Percentiles rank a stretch among this genome's conserved stretches.
These are phyloP conservation scores for Antrodiella citrinella DNA, from an alignment of 768 basidiomycete species.

Conservation along the genomic window DNA sequence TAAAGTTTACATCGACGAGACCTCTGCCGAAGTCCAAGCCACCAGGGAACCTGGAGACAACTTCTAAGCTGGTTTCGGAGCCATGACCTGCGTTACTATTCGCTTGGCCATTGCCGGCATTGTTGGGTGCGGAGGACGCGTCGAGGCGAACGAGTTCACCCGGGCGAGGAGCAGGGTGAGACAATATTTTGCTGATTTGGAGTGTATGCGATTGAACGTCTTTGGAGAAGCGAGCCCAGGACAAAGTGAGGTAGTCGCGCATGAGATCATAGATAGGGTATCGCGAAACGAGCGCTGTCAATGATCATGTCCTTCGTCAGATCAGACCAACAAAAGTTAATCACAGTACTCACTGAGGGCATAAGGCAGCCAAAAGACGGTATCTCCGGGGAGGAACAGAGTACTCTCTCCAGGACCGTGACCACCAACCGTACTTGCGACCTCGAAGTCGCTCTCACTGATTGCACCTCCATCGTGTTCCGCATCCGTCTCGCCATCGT, in stretches of 20 bases:
- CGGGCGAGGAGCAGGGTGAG: slow-evolving; percentile 80
- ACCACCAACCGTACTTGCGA: slow-evolving; percentile 62
- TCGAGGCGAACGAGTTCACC: slow-evolving; percentile 83
- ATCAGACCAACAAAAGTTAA: slow-evolving; percentile 3
- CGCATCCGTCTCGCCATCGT: slow-evolving; percentile 56
- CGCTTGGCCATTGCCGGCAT: slow-evolving; percentile 22
- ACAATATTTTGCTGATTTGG: slow-evolving; percentile 82
- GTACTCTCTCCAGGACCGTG: slow-evolving; percentile 85
- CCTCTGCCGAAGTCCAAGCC: slow-evolving; percentile 89
- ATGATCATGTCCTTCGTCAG: too few relatives aligned
- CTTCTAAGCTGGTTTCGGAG: slow-evolving; percentile 54
- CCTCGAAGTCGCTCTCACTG: slow-evolving; percentile 84
- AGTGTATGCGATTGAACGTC: slow-evolving; percentile 90
- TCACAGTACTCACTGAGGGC: slow-evolving; percentile 59
- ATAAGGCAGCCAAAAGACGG: slow-evolving; percentile 94
- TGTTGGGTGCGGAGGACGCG: slow-evolving; percentile 51
- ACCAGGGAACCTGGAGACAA: slow-evolving; percentile 88
- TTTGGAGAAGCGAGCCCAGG: slow-evolving; percentile 91
- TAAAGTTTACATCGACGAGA: slow-evolving; percentile 89
- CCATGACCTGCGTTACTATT: slow-evolving; percentile 24
- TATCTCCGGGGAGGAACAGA: slow-evolving; percentile 79
- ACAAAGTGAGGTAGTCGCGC: slow-evolving; percentile 92
- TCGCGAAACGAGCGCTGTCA: slow-evolving; percentile 82
- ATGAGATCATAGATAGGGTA: slow-evolving; percentile 93
- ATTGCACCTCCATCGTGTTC: slow-evolving; percentile 67